Evolutionary conservation across 2,329 filamentous ascomycete species (phyloP).

Genomic region (Sclerotinia nivalis): DNA sequence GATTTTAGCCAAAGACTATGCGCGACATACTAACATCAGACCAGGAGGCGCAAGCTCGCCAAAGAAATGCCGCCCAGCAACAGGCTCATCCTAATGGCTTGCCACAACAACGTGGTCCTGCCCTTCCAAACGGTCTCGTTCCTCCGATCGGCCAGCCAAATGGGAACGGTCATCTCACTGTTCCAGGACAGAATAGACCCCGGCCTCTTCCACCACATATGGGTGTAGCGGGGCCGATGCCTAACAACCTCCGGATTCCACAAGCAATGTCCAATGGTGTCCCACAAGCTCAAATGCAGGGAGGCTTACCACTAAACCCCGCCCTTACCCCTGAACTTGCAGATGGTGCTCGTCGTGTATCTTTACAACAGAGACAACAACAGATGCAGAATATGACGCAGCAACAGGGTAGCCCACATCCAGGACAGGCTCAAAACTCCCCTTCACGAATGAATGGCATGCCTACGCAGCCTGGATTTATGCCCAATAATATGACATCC

Average conservation of each 20-base stretch:
- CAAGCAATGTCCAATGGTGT: slow-evolving; percentile 57
- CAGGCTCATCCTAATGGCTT: slow-evolving; percentile 25
- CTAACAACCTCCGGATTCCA: slow-evolving; percentile 37
- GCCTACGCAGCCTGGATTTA: slow-evolving; percentile 36
- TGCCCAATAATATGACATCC: slow-evolving; percentile 50
- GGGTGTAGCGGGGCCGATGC: slow-evolving; percentile 41
- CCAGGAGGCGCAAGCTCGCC: slow-evolving; percentile 45
- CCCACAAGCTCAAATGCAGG: slow-evolving; percentile 69
- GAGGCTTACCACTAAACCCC: slow-evolving; percentile 56
- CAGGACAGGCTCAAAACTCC: slow-evolving; percentile 42
- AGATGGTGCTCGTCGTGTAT: slow-evolving; percentile 65
- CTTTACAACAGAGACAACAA: slow-evolving; percentile 42
- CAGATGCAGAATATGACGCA: slow-evolving; percentile 34
- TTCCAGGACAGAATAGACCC: slow-evolving; percentile 38
- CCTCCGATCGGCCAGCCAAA: slow-evolving; percentile 31
- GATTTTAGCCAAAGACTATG: neutral
- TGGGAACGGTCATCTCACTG: slow-evolving; percentile 27
- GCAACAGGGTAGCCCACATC: slow-evolving; percentile 33
- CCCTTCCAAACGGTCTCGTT: slow-evolving; percentile 31
- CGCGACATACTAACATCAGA: slow-evolving; percentile 35
- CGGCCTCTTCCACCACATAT: slow-evolving; percentile 38
- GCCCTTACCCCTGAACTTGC: slow-evolving; percentile 56
- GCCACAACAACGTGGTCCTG: slow-evolving; percentile 27
- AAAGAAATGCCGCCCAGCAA: slow-evolving; percentile 30
- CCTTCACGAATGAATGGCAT: slow-evolving; percentile 42